These are phyloP conservation scores for Ashbya aceris DNA, from an alignment of 1,139 yeast genomes.

Conservation along the genomic window DNA sequence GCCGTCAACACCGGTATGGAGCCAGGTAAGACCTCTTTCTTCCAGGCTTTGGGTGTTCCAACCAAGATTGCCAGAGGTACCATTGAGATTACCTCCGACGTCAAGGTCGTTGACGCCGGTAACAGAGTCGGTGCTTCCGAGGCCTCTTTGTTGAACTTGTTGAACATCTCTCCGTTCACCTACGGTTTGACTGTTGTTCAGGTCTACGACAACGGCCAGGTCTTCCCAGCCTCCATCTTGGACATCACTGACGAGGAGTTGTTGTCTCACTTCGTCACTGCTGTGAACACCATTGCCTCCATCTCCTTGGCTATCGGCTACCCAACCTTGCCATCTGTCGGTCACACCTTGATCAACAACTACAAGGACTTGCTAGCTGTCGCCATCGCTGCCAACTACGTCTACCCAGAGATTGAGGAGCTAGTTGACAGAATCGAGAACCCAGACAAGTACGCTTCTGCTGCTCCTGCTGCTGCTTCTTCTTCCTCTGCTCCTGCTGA, in stretches of 20 bases:
- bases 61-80: conserved; percentile 99
- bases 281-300: conserved; percentile 89
- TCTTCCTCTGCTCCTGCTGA: conserved; percentile 57
- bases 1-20: conserved; percentile 99
- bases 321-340: conserved; percentile 99
- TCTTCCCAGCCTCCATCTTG: conserved; percentile 92
- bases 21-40: conserved; percentile 99
- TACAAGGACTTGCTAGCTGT: conserved; percentile 98
- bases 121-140: conserved; percentile 97
- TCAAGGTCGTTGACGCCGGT: conserved; percentile 84
- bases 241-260: conserved; percentile 98
- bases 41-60: conserved; percentile 99
- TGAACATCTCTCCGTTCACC: conserved; percentile 99
- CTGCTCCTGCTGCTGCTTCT: conserved; percentile 80
- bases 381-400: conserved; percentile 97
- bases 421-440: conserved; percentile 98
- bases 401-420: conserved; percentile 98
- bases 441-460: conserved; percentile 99
- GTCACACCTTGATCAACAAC: conserved; percentile 98
- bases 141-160: conserved; percentile 98
- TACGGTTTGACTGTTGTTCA: conserved; percentile 95
- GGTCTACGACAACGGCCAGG: conserved; percentile 98
- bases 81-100: conserved; percentile 97
- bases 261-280: conserved; percentile 83
- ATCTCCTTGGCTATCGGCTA: conserved; percentile 95